Base-by-base conservation (phyloP, 1,284 basidiomycete species). In the Porogramme epimiltina region DNA sequence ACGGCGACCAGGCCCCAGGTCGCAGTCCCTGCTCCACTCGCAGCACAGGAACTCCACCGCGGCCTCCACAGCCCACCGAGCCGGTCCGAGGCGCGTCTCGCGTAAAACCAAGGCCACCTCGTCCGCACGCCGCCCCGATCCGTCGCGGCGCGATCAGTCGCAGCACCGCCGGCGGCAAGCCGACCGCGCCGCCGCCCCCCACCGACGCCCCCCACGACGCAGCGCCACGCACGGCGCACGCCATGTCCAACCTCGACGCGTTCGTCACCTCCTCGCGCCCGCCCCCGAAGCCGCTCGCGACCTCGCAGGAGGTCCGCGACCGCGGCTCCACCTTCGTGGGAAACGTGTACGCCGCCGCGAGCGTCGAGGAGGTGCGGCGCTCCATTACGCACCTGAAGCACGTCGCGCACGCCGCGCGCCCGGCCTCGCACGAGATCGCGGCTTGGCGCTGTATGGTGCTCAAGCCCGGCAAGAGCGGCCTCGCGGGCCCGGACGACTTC, bases 371-470 rank as follows among this genome's bases (percentile, higher is more conserved):
- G 46, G 85, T 81, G 3, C 73, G 69, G 38, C 65, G 68, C 22
- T 73, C 73, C 18, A 65, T 80, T 18, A 70, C 74, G 36, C 75
- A 87, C 61, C 68, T 84, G 33, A 78, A 76, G 52, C 66, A 79
- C 51, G 76, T 84, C 45, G 62, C 79, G 1, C 83, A 87, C 60
- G 75, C 72, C 6, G 56, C 71, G 20, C 80, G 76, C 42, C 78
- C 76, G 20, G 82, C 87, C n/a, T 72, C 81, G 33, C 82, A 93
- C 65, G 80, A 90, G 68, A 84, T 91, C 49, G 69, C 79, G 43
- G 87, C 85, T 13, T 87, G 87, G 85, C 75, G 92, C 52, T 85
- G 84, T 62, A 89, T 93, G 82, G 75, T 77, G 0, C 70, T 89
- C 49, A 89, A 86, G 69, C 62, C 73, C 4, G 87, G 85, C 8